These are phyloP conservation scores for Solanum hybrid DNA, from an alignment of 305 asterid genomes.

Conservation along the genomic window DNA sequence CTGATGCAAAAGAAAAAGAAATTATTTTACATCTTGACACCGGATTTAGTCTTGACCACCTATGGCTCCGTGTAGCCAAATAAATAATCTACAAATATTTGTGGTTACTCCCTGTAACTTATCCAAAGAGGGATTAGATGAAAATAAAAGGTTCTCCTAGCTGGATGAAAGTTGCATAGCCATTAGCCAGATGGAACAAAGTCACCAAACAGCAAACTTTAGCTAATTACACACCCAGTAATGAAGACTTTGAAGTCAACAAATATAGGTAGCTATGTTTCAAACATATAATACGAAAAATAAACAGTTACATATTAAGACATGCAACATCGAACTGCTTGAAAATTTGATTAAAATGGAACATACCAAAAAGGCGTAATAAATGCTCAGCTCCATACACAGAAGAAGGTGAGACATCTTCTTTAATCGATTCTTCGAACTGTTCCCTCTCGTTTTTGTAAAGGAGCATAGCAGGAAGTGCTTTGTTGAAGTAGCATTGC, in stretches of 20 bases:
- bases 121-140: not conserved
- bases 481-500: constrained; percentile 58
- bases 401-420: constrained; percentile 35
- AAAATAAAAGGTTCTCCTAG: not conserved
- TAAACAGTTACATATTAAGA: not conserved
- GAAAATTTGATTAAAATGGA: not conserved
- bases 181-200: not conserved
- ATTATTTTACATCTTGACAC: not conserved
- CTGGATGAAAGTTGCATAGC: not conserved
- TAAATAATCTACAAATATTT: not conserved
- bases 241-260: not conserved
- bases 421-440: constrained; percentile 31
- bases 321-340: not conserved
- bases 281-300: not conserved
- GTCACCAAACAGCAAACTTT: not conserved
- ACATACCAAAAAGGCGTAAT: constrained; percentile 66
- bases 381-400: constrained; percentile 84
- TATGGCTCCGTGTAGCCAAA: not conserved
- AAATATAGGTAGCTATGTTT: not conserved
- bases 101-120: not conserved
- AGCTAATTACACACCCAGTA: not conserved
- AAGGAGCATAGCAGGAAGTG: constrained; percentile 61
- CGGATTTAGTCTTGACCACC: not conserved
- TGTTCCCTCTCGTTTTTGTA: constrained; percentile 64
- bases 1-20: not conserved